phyloP scores from a whole-genome alignment of 768 basidiomycete genomes.

The Tubosaeta sp. region DNA sequence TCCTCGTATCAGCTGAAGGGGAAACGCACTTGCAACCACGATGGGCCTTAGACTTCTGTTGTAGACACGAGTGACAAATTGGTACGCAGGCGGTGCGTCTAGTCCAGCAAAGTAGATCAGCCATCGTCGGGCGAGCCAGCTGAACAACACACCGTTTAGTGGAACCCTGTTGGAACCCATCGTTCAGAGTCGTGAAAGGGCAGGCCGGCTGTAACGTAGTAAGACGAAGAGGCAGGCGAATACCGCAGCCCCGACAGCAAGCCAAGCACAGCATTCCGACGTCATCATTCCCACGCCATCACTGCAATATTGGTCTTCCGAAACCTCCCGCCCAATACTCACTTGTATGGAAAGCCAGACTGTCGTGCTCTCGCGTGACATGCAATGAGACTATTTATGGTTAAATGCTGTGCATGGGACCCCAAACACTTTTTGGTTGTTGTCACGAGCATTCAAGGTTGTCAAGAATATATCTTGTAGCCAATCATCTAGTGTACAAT shows the following conservation, averaged over 20 bases:
- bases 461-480: too few species aligned
- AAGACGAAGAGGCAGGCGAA: neutral
- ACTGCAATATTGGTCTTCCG: too few species aligned
- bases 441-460: too few species aligned
- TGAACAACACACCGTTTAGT: constrained; percentile 9
- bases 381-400: too few species aligned
- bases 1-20: neutral
- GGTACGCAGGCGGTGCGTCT: constrained; percentile 53
- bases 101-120: neutral
- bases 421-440: too few species aligned
- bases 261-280: constrained; percentile 6
- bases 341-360: too few species aligned
- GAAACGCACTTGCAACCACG: constrained; percentile 43
- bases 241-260: neutral
- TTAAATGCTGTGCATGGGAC: too few species aligned
- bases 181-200: neutral
- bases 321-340: too few species aligned
- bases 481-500: too few species aligned
- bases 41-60: constrained; percentile 56
- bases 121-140: neutral
- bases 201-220: constrained; percentile 1
- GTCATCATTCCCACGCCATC: constrained; percentile 26
- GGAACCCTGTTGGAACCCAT: constrained; percentile 17
- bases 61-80: constrained; percentile 55
- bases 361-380: too few species aligned